A percentile compares a stretch with the other conserved stretches of the same genome.
These are phyloP conservation scores for Verbascum thapsus DNA, from an alignment of 257 asterid species.

Conservation along the genomic window DNA sequence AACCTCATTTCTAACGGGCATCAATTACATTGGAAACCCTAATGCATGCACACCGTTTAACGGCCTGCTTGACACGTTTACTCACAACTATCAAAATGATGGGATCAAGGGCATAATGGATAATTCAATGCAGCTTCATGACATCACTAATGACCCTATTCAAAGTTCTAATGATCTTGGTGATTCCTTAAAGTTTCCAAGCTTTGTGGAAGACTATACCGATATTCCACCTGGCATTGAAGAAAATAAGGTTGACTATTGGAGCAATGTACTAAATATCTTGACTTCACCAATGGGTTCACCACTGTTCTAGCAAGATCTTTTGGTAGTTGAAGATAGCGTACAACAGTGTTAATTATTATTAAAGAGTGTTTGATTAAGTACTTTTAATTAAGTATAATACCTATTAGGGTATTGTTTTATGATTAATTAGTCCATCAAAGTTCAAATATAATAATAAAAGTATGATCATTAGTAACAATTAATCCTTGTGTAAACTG, in stretches of 20 bases:
- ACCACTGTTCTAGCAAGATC: constrained; percentile 22
- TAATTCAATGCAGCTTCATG: constrained; percentile 24
- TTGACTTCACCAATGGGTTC: constrained; percentile 36
- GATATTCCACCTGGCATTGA: constrained; percentile 25
- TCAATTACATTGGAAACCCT: constrained; percentile 19
- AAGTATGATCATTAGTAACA: neutral
- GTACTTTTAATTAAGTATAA: too few species aligned
- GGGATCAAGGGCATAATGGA: constrained; percentile 32
- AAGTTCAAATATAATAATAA: neutral
- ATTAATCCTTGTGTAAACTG: too few species aligned
- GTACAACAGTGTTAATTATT: too few species aligned
- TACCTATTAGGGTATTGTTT: too few species aligned
- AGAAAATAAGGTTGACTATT: constrained; percentile 40
- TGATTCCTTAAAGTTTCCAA: constrained; percentile 32
- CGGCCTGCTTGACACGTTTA: neutral
- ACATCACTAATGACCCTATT: constrained; percentile 13
- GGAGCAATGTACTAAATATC: constrained; percentile 40
- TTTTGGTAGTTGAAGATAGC: too few species aligned
- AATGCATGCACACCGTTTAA: constrained; percentile 1
- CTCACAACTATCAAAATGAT: neutral
- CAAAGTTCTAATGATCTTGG: neutral
- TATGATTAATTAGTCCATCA: neutral
- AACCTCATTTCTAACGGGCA: neutral
- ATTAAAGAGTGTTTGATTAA: too few species aligned
- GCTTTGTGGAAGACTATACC: constrained; percentile 37